Evolutionary conservation across 2,329 filamentous ascomycete species (phyloP).

Genomic region (Periglandula ipomoeae): DNA sequence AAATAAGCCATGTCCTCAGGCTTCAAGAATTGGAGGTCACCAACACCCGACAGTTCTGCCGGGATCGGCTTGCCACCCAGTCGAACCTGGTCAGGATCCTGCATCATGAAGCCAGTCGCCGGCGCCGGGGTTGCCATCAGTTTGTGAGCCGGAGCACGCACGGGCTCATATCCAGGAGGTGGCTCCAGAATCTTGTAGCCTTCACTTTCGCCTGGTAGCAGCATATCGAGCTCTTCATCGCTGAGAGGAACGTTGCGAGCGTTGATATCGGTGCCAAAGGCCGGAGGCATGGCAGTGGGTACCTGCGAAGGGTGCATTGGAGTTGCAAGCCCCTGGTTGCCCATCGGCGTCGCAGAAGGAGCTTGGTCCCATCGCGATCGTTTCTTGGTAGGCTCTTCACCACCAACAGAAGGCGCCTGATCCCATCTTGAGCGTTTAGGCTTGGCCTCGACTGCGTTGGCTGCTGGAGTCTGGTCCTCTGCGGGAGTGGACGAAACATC

Average conservation of each 20-base stretch:
- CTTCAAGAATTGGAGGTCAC: constrained; percentile 96
- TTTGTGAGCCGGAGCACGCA: constrained; percentile 67
- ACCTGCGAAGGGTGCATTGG: constrained; percentile 65
- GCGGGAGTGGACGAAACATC: constrained; percentile 60
- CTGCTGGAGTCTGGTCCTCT: constrained; percentile 38
- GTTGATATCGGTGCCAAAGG: constrained; percentile 69
- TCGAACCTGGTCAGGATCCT: constrained; percentile 79
- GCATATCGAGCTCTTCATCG: constrained; percentile 86
- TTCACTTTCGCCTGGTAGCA: constrained; percentile 79
- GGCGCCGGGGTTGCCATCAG: constrained; percentile 64
- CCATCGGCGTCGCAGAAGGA: constrained; percentile 68
- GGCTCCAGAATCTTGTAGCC: constrained; percentile 89
- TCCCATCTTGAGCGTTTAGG: constrained; percentile 82
- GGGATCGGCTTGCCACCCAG: constrained; percentile 83
- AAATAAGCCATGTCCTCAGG: constrained; percentile 98
- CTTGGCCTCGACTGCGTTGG: constrained; percentile 47
- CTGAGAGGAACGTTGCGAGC: constrained; percentile 73
- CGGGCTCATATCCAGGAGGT: constrained; percentile 83
- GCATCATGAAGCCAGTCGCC: constrained; percentile 91
- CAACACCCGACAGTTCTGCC: constrained; percentile 91
- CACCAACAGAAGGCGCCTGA: constrained; percentile 55
- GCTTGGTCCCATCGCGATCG: constrained; percentile 91
- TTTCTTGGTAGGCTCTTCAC: constrained; percentile 56
- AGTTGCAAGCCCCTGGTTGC: constrained; percentile 64
- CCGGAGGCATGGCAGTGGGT: constrained; percentile 35